These are phyloP conservation scores for Amanita phalloides DNA, from an alignment of 768 basidiomycete species.

Conservation along the genomic window DNA sequence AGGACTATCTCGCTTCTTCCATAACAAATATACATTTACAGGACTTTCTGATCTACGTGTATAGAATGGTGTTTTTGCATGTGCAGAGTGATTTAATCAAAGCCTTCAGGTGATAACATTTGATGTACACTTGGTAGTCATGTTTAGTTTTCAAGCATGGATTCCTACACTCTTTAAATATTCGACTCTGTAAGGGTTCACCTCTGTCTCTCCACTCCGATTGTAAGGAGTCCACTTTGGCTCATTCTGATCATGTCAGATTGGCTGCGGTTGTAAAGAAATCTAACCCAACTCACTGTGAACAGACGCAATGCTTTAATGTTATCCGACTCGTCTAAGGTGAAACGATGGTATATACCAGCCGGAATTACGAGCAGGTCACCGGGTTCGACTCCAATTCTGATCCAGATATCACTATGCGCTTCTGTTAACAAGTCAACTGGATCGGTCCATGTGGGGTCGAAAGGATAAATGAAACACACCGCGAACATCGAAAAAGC, in stretches of 20 bases:
- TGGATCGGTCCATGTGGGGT: not conserved
- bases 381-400: conserved; percentile 62
- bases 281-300: conserved; percentile 39
- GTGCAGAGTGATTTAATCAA: not conserved
- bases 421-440: conserved; percentile 32
- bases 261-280: not conserved
- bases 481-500: conserved; percentile 91
- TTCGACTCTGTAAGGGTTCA: conserved; percentile 47
- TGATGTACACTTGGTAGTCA: not conserved
- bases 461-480: conserved; percentile 11
- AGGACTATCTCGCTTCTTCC: not conserved
- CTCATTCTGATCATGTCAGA: conserved; percentile 49
- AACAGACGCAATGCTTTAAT: conserved; percentile 79
- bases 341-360: conserved; percentile 94
- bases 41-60: not conserved
- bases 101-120: not conserved
- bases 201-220: conserved; percentile 49
- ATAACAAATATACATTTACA: not conserved
- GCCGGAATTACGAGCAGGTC: conserved; percentile 84
- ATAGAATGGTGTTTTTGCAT: no score
- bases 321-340: conserved; percentile 63
- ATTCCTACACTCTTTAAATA: conserved; percentile 47
- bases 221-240: conserved; percentile 85
- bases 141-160: conserved; percentile 17
- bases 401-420: conserved; percentile 67